Conservation (phyloP, 768 basidiomycete genomes). For the Russula ochroleuca region DNA sequence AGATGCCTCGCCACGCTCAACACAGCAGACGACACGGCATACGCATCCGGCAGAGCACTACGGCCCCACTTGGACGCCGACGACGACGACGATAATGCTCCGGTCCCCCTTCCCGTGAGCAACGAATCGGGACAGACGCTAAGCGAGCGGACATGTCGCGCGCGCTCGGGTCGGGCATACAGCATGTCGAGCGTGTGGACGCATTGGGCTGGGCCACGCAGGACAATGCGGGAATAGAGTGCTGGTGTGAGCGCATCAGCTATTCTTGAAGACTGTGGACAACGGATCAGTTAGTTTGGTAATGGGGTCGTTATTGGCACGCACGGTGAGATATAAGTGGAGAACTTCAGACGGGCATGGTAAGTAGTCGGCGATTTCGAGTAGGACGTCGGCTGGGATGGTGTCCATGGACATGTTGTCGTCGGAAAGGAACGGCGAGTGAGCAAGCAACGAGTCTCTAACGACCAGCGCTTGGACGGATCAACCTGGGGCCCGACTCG, state of each 20-base stretch:
- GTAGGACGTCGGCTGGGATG: slow-evolving; percentile 57
- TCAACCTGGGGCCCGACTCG: neutral
- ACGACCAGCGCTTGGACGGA: neutral
- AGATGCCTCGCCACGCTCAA: slow-evolving; percentile 46
- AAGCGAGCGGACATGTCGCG: slow-evolving; percentile 64
- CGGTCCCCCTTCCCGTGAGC: neutral
- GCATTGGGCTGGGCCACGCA: slow-evolving; percentile 58
- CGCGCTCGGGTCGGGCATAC: slow-evolving; percentile 45
- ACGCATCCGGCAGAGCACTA: slow-evolving; percentile 35
- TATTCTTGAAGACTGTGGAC: slow-evolving; percentile 48
- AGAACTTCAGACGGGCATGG: slow-evolving; percentile 52
- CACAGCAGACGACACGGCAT: slow-evolving; percentile 49
- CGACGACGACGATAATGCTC: neutral
- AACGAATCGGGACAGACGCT: slow-evolving; percentile 41
- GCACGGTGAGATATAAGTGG: slow-evolving; percentile 55
- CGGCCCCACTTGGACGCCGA: slow-evolving; percentile 18
- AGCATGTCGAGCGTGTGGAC: slow-evolving; percentile 64
- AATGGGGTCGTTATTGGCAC: slow-evolving; percentile 30
- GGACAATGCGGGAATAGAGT: slow-evolving; percentile 55
- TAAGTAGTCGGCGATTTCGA: slow-evolving; percentile 58
- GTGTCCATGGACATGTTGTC: slow-evolving; percentile 11
- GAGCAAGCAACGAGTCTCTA: no score
- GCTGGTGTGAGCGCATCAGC: slow-evolving; percentile 51
- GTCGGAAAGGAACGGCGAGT: neutral
- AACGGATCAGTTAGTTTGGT: neutral